Conservation (phyloP, 306 rosid genomes). For the Argentina anserina region DNA sequence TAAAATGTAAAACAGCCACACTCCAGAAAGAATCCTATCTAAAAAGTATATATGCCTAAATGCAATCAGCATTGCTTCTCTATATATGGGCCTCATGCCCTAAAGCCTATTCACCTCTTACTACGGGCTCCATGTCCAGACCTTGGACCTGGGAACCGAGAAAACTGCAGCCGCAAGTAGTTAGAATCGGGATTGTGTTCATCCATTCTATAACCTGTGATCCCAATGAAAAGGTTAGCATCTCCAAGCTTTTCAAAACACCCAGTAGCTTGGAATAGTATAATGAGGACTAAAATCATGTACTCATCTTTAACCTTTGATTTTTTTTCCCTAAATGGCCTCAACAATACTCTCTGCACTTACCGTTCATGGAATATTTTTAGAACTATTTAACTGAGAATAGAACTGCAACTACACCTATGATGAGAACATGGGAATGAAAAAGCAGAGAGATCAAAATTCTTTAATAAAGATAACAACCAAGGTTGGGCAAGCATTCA, state of each 20-base stretch:
- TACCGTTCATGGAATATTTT: not conserved
- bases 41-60: slow-evolving; percentile 6
- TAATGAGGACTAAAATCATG: slow-evolving; percentile 3
- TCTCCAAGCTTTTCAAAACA: not conserved
- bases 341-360: not conserved
- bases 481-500: slow-evolving; percentile 14
- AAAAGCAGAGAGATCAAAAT: not conserved
- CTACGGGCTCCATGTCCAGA: slow-evolving; percentile 58
- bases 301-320: not conserved
- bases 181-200: slow-evolving; percentile 59
- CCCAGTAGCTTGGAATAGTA: not conserved
- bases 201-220: slow-evolving; percentile 71
- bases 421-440: too few species aligned
- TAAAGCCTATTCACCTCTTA: slow-evolving; percentile 48
- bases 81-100: slow-evolving; percentile 21
- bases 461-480: slow-evolving; percentile 6
- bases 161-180: slow-evolving; percentile 80
- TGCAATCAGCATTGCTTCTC: slow-evolving; percentile 21
- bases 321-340: not conserved
- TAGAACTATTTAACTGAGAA: not conserved
- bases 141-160: slow-evolving; percentile 88
- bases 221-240: slow-evolving; percentile 37
- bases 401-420: not conserved
- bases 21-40: slow-evolving; percentile 16
- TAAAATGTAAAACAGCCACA: slow-evolving; percentile 6